These are phyloP conservation scores for Oryza nivara DNA, from an alignment of 176 grass and related monocot species.

Conservation along the genomic window DNA sequence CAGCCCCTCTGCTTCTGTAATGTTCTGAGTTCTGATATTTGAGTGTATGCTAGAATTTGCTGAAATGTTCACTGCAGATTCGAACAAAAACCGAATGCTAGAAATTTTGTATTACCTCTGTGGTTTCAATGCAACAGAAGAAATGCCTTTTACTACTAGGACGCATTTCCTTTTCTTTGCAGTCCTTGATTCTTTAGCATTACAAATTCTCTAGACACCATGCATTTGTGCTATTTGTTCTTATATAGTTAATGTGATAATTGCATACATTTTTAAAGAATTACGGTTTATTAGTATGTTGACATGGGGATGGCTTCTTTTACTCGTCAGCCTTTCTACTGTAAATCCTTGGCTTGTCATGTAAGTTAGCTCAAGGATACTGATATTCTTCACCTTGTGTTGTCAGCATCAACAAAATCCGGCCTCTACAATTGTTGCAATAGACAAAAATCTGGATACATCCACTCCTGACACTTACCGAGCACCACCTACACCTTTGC, in stretches of 20 bases:
- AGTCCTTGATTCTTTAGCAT: not conserved
- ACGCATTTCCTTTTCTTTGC: not conserved
- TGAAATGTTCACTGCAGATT: not conserved
- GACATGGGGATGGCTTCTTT: not conserved
- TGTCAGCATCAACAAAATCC: slow-evolving; percentile 59
- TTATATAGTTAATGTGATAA: not conserved
- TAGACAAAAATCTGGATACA: slow-evolving; percentile 64
- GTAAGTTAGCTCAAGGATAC: not conserved
- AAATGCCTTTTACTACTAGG: not conserved
- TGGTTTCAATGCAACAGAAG: not conserved
- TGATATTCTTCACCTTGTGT: slow-evolving; percentile 28
- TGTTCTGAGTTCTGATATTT: not conserved
- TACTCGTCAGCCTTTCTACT: too few species aligned
- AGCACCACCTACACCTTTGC: slow-evolving; percentile 73
- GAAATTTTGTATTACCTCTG: not conserved
- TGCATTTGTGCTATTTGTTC: not conserved
- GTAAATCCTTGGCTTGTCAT: not conserved
- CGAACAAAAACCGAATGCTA: not conserved
- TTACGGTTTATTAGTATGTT: not conserved
- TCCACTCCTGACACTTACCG: slow-evolving; percentile 67
- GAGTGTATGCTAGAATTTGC: not conserved
- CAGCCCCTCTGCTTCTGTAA: not conserved
- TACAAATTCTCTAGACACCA: not conserved
- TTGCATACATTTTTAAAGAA: not conserved
- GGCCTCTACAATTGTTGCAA: not conserved